Conservation (phyloP, 1,139 yeast species). For the Yamadazyma epiphylla region DNA sequence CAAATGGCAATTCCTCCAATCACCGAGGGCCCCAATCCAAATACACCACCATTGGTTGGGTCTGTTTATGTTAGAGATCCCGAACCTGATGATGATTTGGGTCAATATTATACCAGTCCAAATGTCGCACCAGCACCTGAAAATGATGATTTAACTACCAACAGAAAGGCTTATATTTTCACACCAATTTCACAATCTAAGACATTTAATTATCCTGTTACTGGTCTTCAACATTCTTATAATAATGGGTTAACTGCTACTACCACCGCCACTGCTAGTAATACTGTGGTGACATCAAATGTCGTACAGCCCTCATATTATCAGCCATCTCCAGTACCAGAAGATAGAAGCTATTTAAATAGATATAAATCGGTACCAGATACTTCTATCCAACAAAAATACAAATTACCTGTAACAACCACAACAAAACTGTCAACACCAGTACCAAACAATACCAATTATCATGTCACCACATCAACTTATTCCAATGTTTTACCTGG, state of each 20-base stretch:
- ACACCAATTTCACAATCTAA: constrained; percentile 48
- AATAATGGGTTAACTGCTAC: constrained; percentile 6
- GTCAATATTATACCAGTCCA: constrained; percentile 59
- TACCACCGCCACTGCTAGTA: constrained; percentile 4
- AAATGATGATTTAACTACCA: constrained; percentile 48
- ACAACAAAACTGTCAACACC: constrained; percentile 20
- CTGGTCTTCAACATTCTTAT: constrained; percentile 10
- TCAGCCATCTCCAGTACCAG: constrained; percentile 10
- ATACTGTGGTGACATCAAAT: constrained; percentile 6
- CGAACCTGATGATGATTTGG: constrained; percentile 72
- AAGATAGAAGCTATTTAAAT: too few species aligned
- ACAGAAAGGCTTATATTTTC: constrained; percentile 40
- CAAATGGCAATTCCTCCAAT: constrained; percentile 82
- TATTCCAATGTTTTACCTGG: constrained; percentile 39
- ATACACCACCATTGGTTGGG: constrained; percentile 90
- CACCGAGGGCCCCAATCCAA: constrained; percentile 63
- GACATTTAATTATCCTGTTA: constrained; percentile 11
- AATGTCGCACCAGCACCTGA: constrained; percentile 53
- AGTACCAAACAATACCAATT: constrained; percentile 17
- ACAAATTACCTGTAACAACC: constrained; percentile 6
- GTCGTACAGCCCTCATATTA: constrained; percentile 5
- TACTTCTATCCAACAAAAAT: constrained; percentile 8
- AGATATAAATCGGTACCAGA: constrained; percentile 16
- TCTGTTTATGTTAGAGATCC: constrained; percentile 79
- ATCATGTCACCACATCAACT: constrained; percentile 29